These are phyloP conservation scores for Cercospora sp. DNA, from an alignment of 2,329 filamentous ascomycete genomes.

Conservation along the genomic window DNA sequence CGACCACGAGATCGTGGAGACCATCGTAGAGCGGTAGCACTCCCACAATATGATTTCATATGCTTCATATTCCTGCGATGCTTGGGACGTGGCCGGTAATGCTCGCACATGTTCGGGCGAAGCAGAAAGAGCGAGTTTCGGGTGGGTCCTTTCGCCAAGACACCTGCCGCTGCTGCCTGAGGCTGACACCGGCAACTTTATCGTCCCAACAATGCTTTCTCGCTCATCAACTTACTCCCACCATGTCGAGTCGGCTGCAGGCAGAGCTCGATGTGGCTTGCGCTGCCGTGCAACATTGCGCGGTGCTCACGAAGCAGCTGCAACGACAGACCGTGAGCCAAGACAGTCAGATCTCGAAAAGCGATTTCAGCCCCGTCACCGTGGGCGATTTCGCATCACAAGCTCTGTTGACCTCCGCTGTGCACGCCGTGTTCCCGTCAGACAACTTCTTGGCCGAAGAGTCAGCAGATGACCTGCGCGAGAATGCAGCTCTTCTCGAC, in stretches of 20 bases:
- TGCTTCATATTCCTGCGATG: background rate
- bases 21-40: background rate
- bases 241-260: constrained; percentile 18
- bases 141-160: background rate
- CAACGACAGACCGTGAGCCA: constrained; percentile 46
- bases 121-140: background rate
- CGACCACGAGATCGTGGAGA: constrained; percentile 18
- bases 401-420: constrained; percentile 60
- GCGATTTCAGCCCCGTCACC: constrained; percentile 62
- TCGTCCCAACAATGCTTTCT: background rate
- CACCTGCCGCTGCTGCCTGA: background rate
- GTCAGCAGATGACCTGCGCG: constrained; percentile 55
- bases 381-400: constrained; percentile 66
- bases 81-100: background rate
- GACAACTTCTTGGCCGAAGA: constrained; percentile 66
- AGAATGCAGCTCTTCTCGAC: constrained; percentile 50
- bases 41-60: background rate
- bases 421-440: constrained; percentile 56
- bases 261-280: constrained; percentile 29
- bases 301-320: constrained; percentile 59
- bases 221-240: no score
- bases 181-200: background rate
- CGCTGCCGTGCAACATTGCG: constrained; percentile 28
- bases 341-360: constrained; percentile 57
- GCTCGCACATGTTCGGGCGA: background rate